Conservation (phyloP, 2,329 filamentous ascomycete genomes). For the Diplocarpon mali region DNA sequence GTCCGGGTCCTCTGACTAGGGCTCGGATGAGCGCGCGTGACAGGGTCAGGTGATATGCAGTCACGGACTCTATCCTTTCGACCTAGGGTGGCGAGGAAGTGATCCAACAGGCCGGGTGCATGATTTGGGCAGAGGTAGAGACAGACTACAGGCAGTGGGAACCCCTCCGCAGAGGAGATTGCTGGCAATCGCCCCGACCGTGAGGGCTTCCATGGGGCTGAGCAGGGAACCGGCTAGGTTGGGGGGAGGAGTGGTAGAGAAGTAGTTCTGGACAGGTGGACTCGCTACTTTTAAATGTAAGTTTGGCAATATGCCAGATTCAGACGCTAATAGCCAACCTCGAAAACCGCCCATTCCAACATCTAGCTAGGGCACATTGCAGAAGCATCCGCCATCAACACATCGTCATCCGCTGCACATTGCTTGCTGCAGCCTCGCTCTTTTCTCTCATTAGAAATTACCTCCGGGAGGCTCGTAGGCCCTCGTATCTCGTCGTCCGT, state of each 20-base stretch:
- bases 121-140: background rate
- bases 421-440: background rate
- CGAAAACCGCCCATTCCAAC: background rate
- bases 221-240: no score
- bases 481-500: background rate
- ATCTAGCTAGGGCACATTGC: background rate
- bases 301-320: no score
- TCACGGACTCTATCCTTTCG: no score
- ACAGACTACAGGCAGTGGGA: background rate
- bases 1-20: background rate
- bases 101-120: background rate
- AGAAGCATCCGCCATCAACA: background rate
- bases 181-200: background rate
- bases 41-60: background rate
- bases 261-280: no score
- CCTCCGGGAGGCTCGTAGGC: background rate
- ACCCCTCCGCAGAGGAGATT: background rate
- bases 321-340: background rate
- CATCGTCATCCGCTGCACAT: background rate
- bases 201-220: no score
- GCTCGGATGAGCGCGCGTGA: background rate
- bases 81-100: no score
- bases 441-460: conserved; percentile 7
- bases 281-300: no score
- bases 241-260: background rate